phyloP scores from a whole-genome alignment of 371 early-diverging fungal genomes.

The Haplosporangium sp. region DNA sequence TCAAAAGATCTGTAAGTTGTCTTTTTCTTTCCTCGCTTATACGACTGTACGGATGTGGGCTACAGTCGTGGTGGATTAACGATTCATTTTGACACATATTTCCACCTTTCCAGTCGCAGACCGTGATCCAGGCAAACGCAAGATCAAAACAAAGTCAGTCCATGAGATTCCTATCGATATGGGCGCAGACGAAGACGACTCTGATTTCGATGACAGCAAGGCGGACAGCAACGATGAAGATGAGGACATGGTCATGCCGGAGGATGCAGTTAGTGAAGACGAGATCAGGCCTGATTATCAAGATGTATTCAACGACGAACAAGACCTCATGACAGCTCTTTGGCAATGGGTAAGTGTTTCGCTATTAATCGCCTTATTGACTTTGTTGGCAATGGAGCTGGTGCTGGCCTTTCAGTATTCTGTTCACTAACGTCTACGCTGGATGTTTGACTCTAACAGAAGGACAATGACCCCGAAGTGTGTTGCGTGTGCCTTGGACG shows the following conservation, averaged over 20 bases:
- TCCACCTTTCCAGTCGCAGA: conserved; percentile 37
- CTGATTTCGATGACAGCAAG: conserved; percentile 51
- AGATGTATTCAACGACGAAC: conserved; percentile 44
- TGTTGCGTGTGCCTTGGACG: conserved; percentile 64
- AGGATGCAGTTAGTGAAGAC: conserved; percentile 45
- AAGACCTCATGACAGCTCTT: conserved; percentile 43
- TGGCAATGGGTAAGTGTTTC: conserved; percentile 47
- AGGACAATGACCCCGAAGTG: conserved; percentile 60
- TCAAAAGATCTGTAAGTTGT: conserved; percentile 52
- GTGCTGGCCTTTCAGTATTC: neutral
- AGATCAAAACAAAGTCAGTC: conserved; percentile 51
- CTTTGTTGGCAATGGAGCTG: neutral
- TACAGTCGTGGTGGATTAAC: neutral
- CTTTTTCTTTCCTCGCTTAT: neutral
- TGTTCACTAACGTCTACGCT: neutral
- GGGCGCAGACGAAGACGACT: conserved; percentile 50
- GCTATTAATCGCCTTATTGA: neutral
- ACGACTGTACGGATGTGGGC: neutral
- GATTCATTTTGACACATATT: neutral
- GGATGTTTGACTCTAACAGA: conserved; percentile 24
- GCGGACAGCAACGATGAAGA: conserved; percentile 47
- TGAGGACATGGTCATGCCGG: conserved; percentile 45
- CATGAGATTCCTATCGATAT: conserved; percentile 50
- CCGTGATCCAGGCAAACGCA: conserved; percentile 54
- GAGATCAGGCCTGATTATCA: conserved; percentile 26